Base-by-base conservation (phyloP, 2,329 filamentous ascomycete genomes). In the Aureobasidium lini region DNA sequence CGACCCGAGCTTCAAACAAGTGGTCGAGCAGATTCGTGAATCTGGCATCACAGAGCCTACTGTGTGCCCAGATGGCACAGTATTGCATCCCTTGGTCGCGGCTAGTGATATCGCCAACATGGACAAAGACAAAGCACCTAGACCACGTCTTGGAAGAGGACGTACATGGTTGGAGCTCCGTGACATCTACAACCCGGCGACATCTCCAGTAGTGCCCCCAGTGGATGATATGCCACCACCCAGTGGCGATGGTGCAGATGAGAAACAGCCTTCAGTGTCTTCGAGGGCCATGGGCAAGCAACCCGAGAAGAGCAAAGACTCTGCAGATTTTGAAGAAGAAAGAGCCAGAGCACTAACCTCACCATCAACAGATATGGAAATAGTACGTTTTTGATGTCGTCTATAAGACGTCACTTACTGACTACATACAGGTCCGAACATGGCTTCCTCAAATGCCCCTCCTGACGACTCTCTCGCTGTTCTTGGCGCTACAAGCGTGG, bases 271-370 rank as follows among this genome's bases (percentile, higher is more conserved):
- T 39, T 83, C 87, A 23, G 96, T 97, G 89, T 96, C 93, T 18
- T 94, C 97, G 73, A 99, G 97, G 72, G 94, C 94, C 15, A 81
- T 94, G 52, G 94, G 94, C 7, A 99, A 99, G 73, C 90, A 95
- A 85, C 94, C 93, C 31, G 90, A 83, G 80, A 60, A 85, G 32
- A 23, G 84, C 66, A 79, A 86, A 67, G 82, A 85, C 11, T 78
- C 81, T 42, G 75, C 83, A 28, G 60, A 79, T 81, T 16, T 77
- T 81, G 60, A 80, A 82, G 2, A 75, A 80, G 10, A 77, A 76
- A 37, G 82, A 82, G 47, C 80, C 76, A 18, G 48, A 47, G 49
- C 18, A 2, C 40, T 61, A 16, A 49, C 59, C 37, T 62, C 60
- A n/a, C 61, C 60, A 16, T 97, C 97, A 69, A 85, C 87, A 64